A percentile compares a stretch with the other conserved stretches of the same genome.
Evolutionary conservation across 129 eudicot species (phyloP).

Genomic region (Tanacetum coccineum): DNA sequence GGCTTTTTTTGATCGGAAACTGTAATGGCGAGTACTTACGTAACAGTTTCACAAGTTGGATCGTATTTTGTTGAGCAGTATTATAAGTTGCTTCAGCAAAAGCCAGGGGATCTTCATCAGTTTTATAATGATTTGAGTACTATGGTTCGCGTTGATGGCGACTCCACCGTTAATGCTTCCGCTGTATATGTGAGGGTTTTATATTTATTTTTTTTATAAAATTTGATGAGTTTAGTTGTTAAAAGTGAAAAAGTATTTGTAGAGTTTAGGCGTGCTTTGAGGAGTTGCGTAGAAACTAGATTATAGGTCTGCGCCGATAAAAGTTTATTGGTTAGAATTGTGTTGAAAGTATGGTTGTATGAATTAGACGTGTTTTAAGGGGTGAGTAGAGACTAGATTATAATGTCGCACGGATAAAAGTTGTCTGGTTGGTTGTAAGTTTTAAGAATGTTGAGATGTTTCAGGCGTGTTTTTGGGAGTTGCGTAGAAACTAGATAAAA

Average conservation of each 20-base stretch:
- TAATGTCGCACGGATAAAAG: no score
- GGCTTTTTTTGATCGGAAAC: background rate
- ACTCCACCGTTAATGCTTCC: slow-evolving; percentile 42
- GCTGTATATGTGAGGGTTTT: slow-evolving; percentile 44
- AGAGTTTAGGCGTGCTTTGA: background rate
- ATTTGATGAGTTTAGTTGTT: background rate
- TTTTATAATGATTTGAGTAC: slow-evolving; percentile 77
- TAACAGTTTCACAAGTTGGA: slow-evolving; percentile 48
- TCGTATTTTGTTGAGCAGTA: slow-evolving; percentile 79
- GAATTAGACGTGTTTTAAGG: no score
- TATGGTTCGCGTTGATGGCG: slow-evolving; percentile 75
- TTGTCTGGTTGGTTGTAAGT: no score
- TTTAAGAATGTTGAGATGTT: no score
- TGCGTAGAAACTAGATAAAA: no score
- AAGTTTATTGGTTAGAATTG: no score
- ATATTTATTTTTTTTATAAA: background rate
- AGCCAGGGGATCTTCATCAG: slow-evolving; percentile 67
- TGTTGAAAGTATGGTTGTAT: no score
- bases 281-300: no score
- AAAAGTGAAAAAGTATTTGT: background rate
- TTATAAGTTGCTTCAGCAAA: slow-evolving; percentile 71
- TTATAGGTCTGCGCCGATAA: no score
- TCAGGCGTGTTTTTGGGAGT: no score
- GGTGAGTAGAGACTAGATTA: no score
- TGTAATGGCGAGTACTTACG: no score